These are phyloP conservation scores for Zangia roseola DNA, from an alignment of 768 basidiomycete species.

Conservation along the genomic window DNA sequence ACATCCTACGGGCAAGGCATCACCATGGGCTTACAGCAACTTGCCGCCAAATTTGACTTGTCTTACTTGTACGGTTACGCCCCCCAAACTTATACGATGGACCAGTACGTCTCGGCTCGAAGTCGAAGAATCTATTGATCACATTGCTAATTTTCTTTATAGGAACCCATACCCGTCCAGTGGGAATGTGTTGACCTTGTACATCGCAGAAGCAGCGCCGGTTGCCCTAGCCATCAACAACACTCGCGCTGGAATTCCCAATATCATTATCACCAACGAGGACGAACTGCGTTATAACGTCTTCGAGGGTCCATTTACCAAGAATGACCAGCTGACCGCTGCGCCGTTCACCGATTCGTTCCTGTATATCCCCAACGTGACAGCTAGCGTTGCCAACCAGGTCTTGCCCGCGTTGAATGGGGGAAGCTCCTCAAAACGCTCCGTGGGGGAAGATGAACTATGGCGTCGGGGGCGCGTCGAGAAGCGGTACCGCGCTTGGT, in stretches of 20 bases:
- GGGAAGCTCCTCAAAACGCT: constrained; percentile 26
- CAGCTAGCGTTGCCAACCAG: constrained; percentile 47
- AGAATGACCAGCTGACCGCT: constrained; percentile 77
- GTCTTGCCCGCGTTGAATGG: constrained; percentile 57
- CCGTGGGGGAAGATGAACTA: constrained; percentile 19
- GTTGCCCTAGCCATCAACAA: constrained; percentile 61
- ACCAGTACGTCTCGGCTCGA: constrained; percentile 40
- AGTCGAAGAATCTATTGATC: not conserved
- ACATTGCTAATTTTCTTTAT: not conserved
- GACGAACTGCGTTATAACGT: constrained; percentile 67
- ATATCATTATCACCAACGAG: constrained; percentile 63
- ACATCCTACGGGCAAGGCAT: constrained; percentile 53
- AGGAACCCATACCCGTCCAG: constrained; percentile 65
- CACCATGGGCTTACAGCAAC: constrained; percentile 50
- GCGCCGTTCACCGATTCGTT: constrained; percentile 69
- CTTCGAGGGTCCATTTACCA: constrained; percentile 68
- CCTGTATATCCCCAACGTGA: constrained; percentile 57
- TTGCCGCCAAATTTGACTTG: constrained; percentile 62
- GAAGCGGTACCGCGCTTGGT: constrained; percentile 51
- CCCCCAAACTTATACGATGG: constrained; percentile 72
- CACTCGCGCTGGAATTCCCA: constrained; percentile 55
- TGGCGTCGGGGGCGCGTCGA: constrained; percentile 50
- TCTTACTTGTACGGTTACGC: constrained; percentile 64
- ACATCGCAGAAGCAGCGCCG: constrained; percentile 53
- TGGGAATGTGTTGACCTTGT: constrained; percentile 57